Percentiles rank a stretch among this genome's conserved stretches.
These are phyloP conservation scores for Alternaria metachromatica DNA, from an alignment of 2,329 filamentous ascomycete species.

Conservation along the genomic window DNA sequence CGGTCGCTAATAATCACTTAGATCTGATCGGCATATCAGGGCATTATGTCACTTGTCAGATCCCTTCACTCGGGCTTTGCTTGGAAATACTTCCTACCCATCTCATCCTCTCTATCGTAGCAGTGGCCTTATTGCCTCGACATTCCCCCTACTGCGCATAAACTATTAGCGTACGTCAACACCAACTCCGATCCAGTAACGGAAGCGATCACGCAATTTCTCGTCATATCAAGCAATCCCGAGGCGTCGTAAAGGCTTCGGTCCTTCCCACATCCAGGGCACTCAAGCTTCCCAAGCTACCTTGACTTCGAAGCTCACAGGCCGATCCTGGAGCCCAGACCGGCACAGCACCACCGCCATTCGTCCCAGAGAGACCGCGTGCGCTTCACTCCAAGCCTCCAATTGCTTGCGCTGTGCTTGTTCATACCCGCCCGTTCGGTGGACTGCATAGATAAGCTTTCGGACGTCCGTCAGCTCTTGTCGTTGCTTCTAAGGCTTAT, in stretches of 20 bases:
- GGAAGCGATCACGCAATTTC: conserved; percentile 36
- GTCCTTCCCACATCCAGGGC: conserved; percentile 19
- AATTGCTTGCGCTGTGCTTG: conserved; percentile 14
- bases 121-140: conserved; percentile 5
- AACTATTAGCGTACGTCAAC: background rate
- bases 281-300: conserved; percentile 5
- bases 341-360: background rate
- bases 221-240: conserved; percentile 31
- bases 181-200: conserved; percentile 1
- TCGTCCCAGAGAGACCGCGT: background rate
- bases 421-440: conserved; percentile 16
- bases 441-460: conserved; percentile 33
- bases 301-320: conserved; percentile 17
- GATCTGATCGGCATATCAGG: conserved; percentile 19
- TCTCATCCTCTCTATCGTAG: background rate
- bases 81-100: conserved; percentile 8
- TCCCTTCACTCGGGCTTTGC: conserved; percentile 8
- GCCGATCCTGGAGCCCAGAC: conserved; percentile 2
- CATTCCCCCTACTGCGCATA: conserved; percentile 5
- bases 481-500: conserved; percentile 34
- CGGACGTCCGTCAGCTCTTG: conserved; percentile 33
- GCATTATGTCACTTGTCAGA: conserved; percentile 36
- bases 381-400: conserved; percentile 10
- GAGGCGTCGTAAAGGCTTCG: conserved; percentile 25
- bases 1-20: conserved; percentile 2